phyloP scores from a whole-genome alignment of 768 basidiomycete species.

The Suillus variegatus region DNA sequence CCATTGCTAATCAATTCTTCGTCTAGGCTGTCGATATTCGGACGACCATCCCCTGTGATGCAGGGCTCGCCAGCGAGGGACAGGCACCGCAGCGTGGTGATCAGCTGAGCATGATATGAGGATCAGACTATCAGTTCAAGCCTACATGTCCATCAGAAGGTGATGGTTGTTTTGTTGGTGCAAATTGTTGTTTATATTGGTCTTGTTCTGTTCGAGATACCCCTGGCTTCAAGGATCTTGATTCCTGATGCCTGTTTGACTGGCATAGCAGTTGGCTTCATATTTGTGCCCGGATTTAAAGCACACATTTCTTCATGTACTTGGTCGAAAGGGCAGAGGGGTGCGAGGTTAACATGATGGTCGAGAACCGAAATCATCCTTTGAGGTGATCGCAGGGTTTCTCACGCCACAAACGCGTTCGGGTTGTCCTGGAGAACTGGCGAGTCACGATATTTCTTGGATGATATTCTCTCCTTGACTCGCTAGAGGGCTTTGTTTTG shows the following conservation, averaged over 20 bases:
- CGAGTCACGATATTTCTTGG: background rate
- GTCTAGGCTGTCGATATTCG: constrained; percentile 15
- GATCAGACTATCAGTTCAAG: background rate
- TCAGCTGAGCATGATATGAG: background rate
- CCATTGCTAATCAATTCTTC: constrained; percentile 1
- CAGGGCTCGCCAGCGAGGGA: background rate
- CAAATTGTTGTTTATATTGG: background rate
- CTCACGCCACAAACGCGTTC: constrained; percentile 3
- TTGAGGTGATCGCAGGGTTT: background rate
- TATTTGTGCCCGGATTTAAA: background rate
- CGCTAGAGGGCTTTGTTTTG: too few species aligned
- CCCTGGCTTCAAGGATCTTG: background rate
- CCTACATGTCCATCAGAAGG: too few species aligned
- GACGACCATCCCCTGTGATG: constrained; percentile 26
- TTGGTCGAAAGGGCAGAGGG: background rate
- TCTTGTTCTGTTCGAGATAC: background rate
- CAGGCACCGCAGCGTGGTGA: background rate
- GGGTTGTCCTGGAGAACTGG: background rate
- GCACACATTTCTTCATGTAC: background rate
- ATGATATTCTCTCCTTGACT: background rate
- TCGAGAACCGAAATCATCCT: background rate
- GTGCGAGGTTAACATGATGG: background rate
- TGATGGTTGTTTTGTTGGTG: background rate
- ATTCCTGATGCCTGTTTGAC: background rate
- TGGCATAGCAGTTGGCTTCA: background rate